Evolutionary conservation across 129 eudicot genomes (phyloP), one percentile per base, ranked within the genome.

Genomic region (Helianthus tuberosus): DNA sequence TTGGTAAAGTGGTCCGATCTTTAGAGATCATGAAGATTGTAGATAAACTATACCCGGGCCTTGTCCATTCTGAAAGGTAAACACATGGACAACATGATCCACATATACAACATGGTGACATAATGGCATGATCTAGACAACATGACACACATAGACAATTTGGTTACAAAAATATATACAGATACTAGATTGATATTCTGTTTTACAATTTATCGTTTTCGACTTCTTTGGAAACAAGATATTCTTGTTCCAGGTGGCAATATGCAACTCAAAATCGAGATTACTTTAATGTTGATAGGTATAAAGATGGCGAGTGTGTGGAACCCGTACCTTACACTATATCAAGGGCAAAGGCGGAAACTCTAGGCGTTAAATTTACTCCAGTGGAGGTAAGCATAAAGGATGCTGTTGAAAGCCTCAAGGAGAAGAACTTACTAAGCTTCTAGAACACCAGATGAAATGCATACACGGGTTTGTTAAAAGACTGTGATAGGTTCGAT

Each of bases 351-450:
- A 82, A 41, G 58, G 86, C 72, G 1, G 73, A 79, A 75, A 48
- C 29, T 57, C 44, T 85, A 53, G 89, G 89, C 7, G 59, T 85
- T n/a, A 35, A 38, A 8, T 82, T 74, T 68, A 85, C 76, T 64
- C 84, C 84, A 20, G 6, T 67, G 7, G 79, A 82, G 72, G 80
- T 75, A 11, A 75, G 64, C 71, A 75, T 85, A 57, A 85, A 71
- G 68, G 86, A 85, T 55, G 79, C 82, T 14, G 39, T 85, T 54
- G 84, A 85, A 53, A 70, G 77, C 86, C 38, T 85, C 32, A 79
- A 54, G 66, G 75, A 75, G 72, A 85, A 79, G 77, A 72, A 54
- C 41, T 62, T 77, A 9, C 53, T 81, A 46, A 74, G 57, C 54
- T 73, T 84, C 32, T 80, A 74, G 41, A 11, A 68, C 55, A 75